Evolutionary conservation across 306 rosid genomes (phyloP), one percentile per base, ranked within the genome.

Genomic region (Dryas drummondii): DNA sequence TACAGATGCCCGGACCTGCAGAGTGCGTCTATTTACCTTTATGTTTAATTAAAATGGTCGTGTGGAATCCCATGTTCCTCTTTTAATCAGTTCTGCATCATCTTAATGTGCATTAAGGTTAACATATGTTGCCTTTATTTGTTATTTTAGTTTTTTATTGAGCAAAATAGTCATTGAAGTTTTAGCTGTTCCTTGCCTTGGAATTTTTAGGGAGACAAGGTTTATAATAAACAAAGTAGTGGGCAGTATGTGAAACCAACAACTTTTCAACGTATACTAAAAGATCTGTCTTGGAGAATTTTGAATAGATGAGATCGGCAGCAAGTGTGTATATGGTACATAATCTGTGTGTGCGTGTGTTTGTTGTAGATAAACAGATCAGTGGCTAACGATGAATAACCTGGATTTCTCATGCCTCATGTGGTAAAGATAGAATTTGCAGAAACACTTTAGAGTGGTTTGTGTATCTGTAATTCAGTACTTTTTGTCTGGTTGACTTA

Each of bases 21-120:
- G 84, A 83, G 99, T 92, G 83, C 60, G 96, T 72, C 12, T 72
- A 42, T 55, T 72, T 74, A n/a, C 37, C 71, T 68, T 70, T 58
- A 74, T 40, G 58, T 68, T 74, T 59, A 26, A 52, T 53, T 22
- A 54, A 27, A 27, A 40, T 47, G 48, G 52, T 26, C 46, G 10
- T 14, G 5, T 75, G 78, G 64, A 47, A 42, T 16, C 54, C 52
- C 59, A 40, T 17, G 40, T 42, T 55, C 11, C 53, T 55, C 10
- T 56, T 42, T 56, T 42, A 53, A 10, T 7, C 62, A 37, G 62
- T 53, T 54, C 40, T 1, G 4, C 62, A 70, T 10, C 8, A 46
- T 46, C 37, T 17, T 66, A 49, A 6, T 19, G 71, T 26, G 50
- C 13, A 19, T 66, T 62, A 7, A 68, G 58, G 58, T 0, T 16